A percentile compares a stretch with the other conserved stretches of the same genome.
Conservation (phyloP, 768 basidiomycete genomes). For the Lanmaoa rubissima region DNA sequence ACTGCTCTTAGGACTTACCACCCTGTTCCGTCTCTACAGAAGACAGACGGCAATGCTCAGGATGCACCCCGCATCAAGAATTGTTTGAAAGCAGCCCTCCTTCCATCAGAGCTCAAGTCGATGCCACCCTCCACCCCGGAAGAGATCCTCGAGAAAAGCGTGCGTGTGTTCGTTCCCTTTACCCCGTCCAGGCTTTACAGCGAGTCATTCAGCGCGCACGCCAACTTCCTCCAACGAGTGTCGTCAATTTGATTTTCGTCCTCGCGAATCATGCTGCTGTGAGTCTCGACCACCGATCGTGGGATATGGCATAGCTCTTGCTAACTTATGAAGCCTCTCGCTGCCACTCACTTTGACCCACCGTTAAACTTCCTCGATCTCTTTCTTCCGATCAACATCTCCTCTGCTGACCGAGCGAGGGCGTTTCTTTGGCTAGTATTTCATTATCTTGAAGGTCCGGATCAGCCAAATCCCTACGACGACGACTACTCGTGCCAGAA, state of each 20-base stretch:
- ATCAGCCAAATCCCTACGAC: constrained; percentile 69
- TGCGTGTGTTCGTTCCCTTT: constrained; percentile 35
- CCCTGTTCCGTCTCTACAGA: constrained; percentile 83
- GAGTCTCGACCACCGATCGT: constrained; percentile 27
- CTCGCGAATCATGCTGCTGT: constrained; percentile 78
- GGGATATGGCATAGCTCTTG: constrained; percentile 7
- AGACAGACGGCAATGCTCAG: constrained; percentile 84
- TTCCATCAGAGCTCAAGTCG: constrained; percentile 64
- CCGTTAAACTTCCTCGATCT: constrained; percentile 78
- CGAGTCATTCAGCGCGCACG: constrained; percentile 46
- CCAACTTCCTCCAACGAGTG: constrained; percentile 74
- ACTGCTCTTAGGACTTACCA: constrained; percentile 88
- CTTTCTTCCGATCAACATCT: constrained; percentile 73
- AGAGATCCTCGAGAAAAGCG: constrained; percentile 67
- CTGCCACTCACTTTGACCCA: constrained; percentile 70
- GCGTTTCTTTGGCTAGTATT: constrained; percentile 85
- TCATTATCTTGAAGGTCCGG: constrained; percentile 72
- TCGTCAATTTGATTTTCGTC: constrained; percentile 84
- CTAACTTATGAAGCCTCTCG: constrained; percentile 46
- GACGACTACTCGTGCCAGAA: constrained; percentile 59
- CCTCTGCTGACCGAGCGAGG: constrained; percentile 69
- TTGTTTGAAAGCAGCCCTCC: constrained; percentile 76
- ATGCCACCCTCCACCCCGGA: constrained; percentile 71
- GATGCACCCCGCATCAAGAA: constrained; percentile 93
- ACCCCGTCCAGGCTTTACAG: constrained; percentile 5